Evolutionary conservation across 345 rosid genomes (phyloP).

Genomic region (Populus simonii): DNA sequence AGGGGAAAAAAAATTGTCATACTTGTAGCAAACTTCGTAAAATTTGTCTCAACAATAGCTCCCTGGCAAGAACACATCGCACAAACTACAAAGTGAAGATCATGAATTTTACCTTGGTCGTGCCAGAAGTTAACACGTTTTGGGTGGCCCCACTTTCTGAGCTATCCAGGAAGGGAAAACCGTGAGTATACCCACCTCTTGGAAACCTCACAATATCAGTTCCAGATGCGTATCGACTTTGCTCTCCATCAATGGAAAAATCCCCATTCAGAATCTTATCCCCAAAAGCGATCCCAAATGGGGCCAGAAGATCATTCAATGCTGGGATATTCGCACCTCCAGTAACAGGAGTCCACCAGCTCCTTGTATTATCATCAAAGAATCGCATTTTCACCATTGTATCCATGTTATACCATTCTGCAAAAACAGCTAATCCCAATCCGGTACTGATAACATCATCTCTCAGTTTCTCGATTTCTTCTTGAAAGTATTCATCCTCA

Average conservation of each 20-base stretch:
- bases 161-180: conserved; percentile 86
- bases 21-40: neutral
- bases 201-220: conserved; percentile 93
- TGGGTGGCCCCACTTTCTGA: conserved; percentile 98
- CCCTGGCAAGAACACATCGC: neutral
- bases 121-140: conserved; percentile 59
- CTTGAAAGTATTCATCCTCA: conserved; percentile 89
- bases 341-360: conserved; percentile 99
- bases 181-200: conserved; percentile 75
- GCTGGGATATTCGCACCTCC: conserved; percentile 99
- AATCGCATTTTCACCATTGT: conserved; percentile 99
- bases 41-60: neutral
- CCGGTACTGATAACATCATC: conserved; percentile 76
- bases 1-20: too few species aligned
- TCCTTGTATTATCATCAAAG: conserved; percentile 93
- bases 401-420: conserved; percentile 97
- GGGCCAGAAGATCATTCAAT: conserved; percentile 78
- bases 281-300: conserved; percentile 99
- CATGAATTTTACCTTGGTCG: conserved; percentile 43
- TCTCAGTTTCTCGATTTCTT: conserved; percentile 86
- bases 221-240: conserved; percentile 98
- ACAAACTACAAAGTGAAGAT: neutral
- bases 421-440: conserved; percentile 79
- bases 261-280: conserved; percentile 94
- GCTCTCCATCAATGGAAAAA: conserved; percentile 84